These are phyloP conservation scores for Phytophthora niederhauseri DNA, from an alignment of 352 stramenopile genomes.

Conservation along the genomic window DNA sequence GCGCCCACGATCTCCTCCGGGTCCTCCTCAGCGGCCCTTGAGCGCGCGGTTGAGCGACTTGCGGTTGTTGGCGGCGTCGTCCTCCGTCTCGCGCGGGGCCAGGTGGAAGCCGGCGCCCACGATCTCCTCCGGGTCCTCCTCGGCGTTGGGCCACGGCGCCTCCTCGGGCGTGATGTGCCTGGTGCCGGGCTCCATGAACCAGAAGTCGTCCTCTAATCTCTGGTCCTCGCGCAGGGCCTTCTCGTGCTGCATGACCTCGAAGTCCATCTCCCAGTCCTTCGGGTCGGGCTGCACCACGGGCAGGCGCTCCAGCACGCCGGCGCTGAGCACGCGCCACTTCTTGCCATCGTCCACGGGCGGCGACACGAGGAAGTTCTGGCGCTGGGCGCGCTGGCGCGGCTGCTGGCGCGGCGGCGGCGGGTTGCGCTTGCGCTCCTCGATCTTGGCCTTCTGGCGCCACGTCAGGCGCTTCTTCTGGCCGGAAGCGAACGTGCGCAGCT, in stretches of 20 bases:
- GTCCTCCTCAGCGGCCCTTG: slow-evolving; percentile 66
- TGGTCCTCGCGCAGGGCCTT: slow-evolving; percentile 77
- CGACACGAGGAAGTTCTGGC: slow-evolving; percentile 65
- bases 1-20: slow-evolving; percentile 74
- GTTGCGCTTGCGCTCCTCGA: slow-evolving; percentile 54
- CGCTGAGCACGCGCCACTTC: slow-evolving; percentile 80
- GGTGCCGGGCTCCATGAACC: slow-evolving; percentile 82
- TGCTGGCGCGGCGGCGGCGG: slow-evolving; percentile 49
- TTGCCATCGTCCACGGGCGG: slow-evolving; percentile 72
- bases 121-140: slow-evolving; percentile 69
- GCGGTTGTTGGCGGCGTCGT: slow-evolving; percentile 74
- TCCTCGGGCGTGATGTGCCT: slow-evolving; percentile 81
- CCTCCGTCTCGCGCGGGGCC: slow-evolving; percentile 79
- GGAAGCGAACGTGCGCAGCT: slow-evolving; percentile 57
- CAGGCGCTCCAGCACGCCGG: slow-evolving; percentile 74
- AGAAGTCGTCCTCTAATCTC: slow-evolving; percentile 84
- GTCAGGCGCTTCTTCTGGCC: slow-evolving; percentile 56
- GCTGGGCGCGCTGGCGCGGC: slow-evolving; percentile 50
- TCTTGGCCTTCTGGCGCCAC: slow-evolving; percentile 73
- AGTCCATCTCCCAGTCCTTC: slow-evolving; percentile 78
- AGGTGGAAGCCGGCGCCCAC: slow-evolving; percentile 79
- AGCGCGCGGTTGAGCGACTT: slow-evolving; percentile 87
- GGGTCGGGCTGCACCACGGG: slow-evolving; percentile 79
- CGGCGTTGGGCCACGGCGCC: slow-evolving; percentile 61
- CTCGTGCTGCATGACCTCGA: slow-evolving; percentile 77